A percentile compares a stretch with the other conserved stretches of the same genome.
Conservation (phyloP, 2,329 filamentous ascomycete genomes). For the Ophiostoma ulmi region DNA sequence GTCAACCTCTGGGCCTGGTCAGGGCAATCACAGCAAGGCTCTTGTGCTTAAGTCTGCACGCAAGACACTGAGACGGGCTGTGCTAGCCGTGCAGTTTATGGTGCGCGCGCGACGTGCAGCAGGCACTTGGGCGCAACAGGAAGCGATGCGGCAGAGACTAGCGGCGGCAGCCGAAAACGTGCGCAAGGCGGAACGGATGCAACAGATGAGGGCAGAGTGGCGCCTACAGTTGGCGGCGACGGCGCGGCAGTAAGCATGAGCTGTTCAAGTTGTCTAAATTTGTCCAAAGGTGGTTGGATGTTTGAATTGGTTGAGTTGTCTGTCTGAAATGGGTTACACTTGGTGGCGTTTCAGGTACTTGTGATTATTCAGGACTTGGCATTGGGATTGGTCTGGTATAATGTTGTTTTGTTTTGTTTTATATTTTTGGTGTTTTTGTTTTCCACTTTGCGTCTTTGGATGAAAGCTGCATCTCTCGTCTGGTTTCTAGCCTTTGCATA, state of each 20-base stretch:
- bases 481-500: not conserved
- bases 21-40: constrained; percentile 36
- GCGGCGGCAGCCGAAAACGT: constrained; percentile 46
- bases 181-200: constrained; percentile 42
- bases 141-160: constrained; percentile 46
- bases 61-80: constrained; percentile 31
- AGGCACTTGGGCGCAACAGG: constrained; percentile 47
- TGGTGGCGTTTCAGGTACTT: not conserved
- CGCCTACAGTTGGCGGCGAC: constrained; percentile 28
- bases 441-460: not conserved
- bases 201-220: constrained; percentile 39
- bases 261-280: not conserved
- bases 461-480: not conserved
- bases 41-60: constrained; percentile 29
- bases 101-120: constrained; percentile 48
- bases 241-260: not conserved
- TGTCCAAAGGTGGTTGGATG: not conserved
- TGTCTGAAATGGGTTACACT: not conserved
- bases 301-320: not conserved
- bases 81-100: constrained; percentile 46
- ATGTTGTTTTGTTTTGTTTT: not conserved
- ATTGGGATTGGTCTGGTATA: not conserved
- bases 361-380: not conserved
- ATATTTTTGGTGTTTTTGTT: constrained; percentile 4
- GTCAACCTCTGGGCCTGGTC: constrained; percentile 30